Base-by-base conservation (phyloP, 192 early-diverging fungal genomes). In the Linnemannia elongata region DNA sequence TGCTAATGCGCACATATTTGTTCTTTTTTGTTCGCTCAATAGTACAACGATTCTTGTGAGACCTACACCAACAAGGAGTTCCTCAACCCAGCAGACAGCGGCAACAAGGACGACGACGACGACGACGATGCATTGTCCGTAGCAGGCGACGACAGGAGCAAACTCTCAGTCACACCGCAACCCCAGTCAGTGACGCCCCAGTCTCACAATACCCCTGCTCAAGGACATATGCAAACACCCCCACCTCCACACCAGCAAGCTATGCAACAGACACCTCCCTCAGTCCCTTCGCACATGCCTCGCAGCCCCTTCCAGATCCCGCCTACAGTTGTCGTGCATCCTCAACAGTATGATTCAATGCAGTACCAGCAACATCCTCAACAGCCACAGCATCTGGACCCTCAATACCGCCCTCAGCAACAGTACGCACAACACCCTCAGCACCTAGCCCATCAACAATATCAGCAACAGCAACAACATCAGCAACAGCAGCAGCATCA, bases 21-120 rank as follows among this genome's bases (percentile, higher is more conserved):
- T 35, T 66, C 39, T 13, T 38, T 17, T 69, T 36, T 38, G 17
- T 71, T 41, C 38, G 69, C 38, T 42, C 39, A 20, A 33, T 87
- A 87, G 85, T 87, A 87, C 68, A 87, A 77, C 18, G 85, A 87
- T 35, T 69, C 79, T 20, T 87, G 79, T 73, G 85, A 87, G 72
- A 87, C 85, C 9, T 87, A 87, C 68, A 81, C 85, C 41, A 87
- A 87, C 80, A 87, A 87, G 49, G 85, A 87, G 54, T 87, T 87
- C n/a, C 75, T 87, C 39, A 87, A 77, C 41, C 49, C 72, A 24
- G 44, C 79, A 13, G 80, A 87, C 45, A 55, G 30, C 39, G 81
- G 81, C 20, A 77, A 87, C 4, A 80, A 87, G 35, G 85, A 87
- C 30, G 85, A 87, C 15, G 85, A 87, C 30, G 85, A 87, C 24